Base-by-base conservation (phyloP, 2,329 filamentous ascomycete species). In the Arthrobotrys sinensis region DNA sequence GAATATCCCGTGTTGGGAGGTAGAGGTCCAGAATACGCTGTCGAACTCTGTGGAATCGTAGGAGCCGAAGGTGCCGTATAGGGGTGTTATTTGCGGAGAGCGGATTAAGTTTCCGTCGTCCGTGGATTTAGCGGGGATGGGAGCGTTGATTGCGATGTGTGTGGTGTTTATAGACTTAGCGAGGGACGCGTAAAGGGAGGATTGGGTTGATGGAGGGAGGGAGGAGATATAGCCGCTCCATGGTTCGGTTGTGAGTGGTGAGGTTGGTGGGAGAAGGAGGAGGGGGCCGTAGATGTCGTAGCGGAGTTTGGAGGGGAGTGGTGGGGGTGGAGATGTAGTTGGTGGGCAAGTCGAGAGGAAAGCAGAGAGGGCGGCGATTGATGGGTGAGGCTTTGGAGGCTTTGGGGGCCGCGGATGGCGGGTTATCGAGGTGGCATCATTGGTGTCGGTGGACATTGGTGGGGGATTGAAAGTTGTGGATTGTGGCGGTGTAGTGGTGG, bases 21-120 rank as follows among this genome's bases (percentile, higher is more conserved):
- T 91, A 11, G 87, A 88, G 0, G 92, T 92, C 95, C 95, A 98
- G 79, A 97, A 89, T 0, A 93, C 91, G 0, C 83, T 73, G 0
- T 86, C 83, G 75, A 96, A 92, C 82, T 95, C 91, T 0, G 82
- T 64, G 1, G 82, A 67, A 0, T 83, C 83, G 0, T 86, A 85
- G 8, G 82, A 79, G 0, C 93, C 93, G 83, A 97, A 97, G 82
- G 91, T 86, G 24, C 94, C 94, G 82, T 91, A 86, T 0, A 97
- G 85, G 19, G 91, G 90, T 1, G 88, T 87, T 34, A 97, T 86
- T 16, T 91, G 88, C 0, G 95, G 95, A 60, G 90, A 90, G 52
- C 94, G 89, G 72, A 96, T 87, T 12, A 91, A 85, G 82, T 97
- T 97, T 80, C 91, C 88, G 16, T 82, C 81, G 2, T 83, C 82